Percentiles rank a stretch among this genome's conserved stretches.
These are phyloP conservation scores for Quercus suber DNA, from an alignment of 306 rosid genomes.

Conservation along the genomic window DNA sequence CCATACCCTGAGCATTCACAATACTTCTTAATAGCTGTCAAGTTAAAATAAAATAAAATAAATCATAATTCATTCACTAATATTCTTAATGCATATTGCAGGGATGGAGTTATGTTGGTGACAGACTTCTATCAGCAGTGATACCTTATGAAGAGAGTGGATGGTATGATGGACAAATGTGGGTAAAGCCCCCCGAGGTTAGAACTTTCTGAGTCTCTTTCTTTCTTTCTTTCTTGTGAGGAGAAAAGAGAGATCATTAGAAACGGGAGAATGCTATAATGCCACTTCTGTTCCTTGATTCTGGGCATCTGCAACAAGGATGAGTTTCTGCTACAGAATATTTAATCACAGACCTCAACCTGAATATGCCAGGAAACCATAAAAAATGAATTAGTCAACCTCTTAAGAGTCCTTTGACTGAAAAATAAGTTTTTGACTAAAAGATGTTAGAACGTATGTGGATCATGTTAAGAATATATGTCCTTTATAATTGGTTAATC, in stretches of 20 bases:
- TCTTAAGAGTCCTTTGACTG: neutral
- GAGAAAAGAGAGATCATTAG: neutral
- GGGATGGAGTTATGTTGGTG: constrained; percentile 99
- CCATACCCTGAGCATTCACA: neutral
- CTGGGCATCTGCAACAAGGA: neutral
- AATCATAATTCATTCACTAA: neutral
- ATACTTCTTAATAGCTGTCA: neutral
- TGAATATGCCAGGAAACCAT: neutral
- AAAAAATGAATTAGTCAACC: neutral
- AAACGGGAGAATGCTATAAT: neutral
- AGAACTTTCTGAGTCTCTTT: constrained; percentile 24
- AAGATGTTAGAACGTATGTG: neutral
- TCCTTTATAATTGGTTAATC: too few species aligned
- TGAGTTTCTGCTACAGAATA: neutral
- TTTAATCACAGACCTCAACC: neutral
- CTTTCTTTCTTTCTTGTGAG: constrained; percentile 16
- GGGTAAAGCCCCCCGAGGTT: constrained; percentile 99
- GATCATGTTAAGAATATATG: too few species aligned
- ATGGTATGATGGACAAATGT: constrained; percentile 99
- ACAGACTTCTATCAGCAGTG: constrained; percentile 92
- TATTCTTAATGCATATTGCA: constrained; percentile 23
- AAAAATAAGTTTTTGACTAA: neutral
- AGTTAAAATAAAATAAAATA: neutral
- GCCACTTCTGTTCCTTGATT: neutral
- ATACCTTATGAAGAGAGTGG: constrained; percentile 98